These are phyloP conservation scores for Emergomyces pasteurianus DNA, from an alignment of 2,329 filamentous ascomycete species.

Conservation along the genomic window DNA sequence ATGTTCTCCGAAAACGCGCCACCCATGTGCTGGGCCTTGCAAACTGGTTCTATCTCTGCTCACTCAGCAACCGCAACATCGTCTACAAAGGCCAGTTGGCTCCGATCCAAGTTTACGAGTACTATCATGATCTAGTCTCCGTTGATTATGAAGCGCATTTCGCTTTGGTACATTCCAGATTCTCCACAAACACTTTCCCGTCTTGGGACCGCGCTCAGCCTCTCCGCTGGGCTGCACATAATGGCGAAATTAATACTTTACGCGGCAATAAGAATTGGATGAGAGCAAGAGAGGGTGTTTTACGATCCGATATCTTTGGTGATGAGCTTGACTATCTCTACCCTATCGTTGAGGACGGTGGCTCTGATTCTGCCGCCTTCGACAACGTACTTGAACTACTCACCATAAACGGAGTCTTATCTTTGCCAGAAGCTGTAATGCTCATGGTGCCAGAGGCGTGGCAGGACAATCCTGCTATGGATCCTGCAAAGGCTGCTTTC, in stretches of 20 bases:
- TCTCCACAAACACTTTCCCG: conserved; percentile 96
- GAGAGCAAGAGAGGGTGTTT: conserved; percentile 87
- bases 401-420: conserved; percentile 90
- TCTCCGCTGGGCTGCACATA: conserved; percentile 91
- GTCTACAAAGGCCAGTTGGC: conserved; percentile 97
- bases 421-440: conserved; percentile 92
- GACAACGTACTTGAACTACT: conserved; percentile 92
- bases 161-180: conserved; percentile 89
- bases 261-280: conserved; percentile 99
- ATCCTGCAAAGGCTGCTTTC: conserved; percentile 89
- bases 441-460: conserved; percentile 97
- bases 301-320: conserved; percentile 85
- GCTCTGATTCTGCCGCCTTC: conserved; percentile 92
- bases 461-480: conserved; percentile 88
- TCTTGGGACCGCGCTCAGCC: conserved; percentile 97
- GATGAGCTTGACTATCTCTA: conserved; percentile 85
- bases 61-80: conserved; percentile 94
- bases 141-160: conserved; percentile 97
- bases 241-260: conserved; percentile 96
- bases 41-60: conserved; percentile 99
- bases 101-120: conserved; percentile 91
- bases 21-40: conserved; percentile 90
- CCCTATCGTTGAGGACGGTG: conserved; percentile 90
- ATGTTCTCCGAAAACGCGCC: conserved; percentile 84
- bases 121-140: conserved; percentile 93